Conservation (phyloP, 75 land plant genomes). For the Isoetes taiwanensis region DNA sequence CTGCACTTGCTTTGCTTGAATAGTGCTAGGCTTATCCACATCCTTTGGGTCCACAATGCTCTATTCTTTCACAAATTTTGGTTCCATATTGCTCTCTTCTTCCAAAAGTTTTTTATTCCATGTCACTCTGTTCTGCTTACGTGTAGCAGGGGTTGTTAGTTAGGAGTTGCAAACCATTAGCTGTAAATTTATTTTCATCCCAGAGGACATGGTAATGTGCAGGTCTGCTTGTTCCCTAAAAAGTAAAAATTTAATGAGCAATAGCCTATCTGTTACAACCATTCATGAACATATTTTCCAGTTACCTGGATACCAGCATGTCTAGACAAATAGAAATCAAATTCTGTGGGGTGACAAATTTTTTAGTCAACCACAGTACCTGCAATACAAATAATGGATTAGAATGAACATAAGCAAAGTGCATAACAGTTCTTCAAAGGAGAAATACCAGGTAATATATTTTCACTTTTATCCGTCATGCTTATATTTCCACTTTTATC, state of each 20-base stretch:
- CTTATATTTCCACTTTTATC: no score
- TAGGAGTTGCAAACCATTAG: background rate
- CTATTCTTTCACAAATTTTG: no score
- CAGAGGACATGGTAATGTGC: slow-evolving; percentile 5
- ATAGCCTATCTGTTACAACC: background rate
- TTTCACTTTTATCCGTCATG: slow-evolving; percentile 1
- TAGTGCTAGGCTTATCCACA: no score
- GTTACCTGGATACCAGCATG: slow-evolving; percentile 7
- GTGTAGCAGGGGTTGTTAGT: slow-evolving; percentile 5
- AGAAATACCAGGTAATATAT: background rate
- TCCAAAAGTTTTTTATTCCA: no score
- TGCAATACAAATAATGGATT: background rate
- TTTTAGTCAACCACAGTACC: slow-evolving; percentile 5
- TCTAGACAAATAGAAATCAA: slow-evolving; percentile 1
- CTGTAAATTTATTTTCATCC: slow-evolving; percentile 6
- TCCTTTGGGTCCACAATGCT: no score
- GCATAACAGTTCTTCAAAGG: no score
- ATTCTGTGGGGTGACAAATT: slow-evolving; percentile 5
- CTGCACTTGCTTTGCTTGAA: no score
- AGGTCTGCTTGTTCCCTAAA: slow-evolving; percentile 5
- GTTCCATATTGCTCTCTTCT: no score
- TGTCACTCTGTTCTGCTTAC: no score
- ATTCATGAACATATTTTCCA: background rate
- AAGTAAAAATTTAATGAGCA: background rate
- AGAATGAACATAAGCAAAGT: no score